Conservation (phyloP, 2,329 filamentous ascomycete genomes). For the Fusarium nygamai region DNA sequence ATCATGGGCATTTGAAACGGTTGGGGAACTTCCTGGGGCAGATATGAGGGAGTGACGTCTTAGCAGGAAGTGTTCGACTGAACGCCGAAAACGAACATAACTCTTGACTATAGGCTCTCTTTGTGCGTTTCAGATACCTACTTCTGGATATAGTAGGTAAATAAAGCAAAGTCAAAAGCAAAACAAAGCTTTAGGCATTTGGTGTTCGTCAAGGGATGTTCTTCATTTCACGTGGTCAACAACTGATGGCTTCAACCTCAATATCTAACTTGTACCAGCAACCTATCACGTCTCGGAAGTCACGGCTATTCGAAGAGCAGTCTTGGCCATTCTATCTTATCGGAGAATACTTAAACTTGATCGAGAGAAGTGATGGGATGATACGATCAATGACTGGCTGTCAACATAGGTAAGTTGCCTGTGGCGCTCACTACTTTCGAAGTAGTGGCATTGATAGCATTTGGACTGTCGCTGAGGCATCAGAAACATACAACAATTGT, state of each 20-base stretch:
- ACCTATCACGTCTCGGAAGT: background rate
- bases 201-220: background rate
- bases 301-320: too few relatives aligned
- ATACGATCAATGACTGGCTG: background rate
- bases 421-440: background rate
- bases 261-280: background rate
- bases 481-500: background rate
- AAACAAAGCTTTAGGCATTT: background rate
- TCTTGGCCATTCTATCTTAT: background rate
- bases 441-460: background rate
- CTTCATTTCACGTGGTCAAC: background rate
- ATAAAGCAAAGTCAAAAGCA: background rate
- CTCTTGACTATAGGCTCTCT: background rate
- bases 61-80: background rate
- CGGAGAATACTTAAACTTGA: background rate
- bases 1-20: background rate
- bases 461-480: background rate
- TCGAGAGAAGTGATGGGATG: background rate
- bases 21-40: background rate
- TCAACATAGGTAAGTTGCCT: background rate
- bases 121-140: background rate
- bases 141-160: too few relatives aligned
- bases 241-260: background rate
- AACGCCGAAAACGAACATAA: background rate
- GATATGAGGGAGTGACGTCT: background rate